phyloP scores from a whole-genome alignment of 768 basidiomycete genomes.

The Hypsizygus marmoreus region DNA sequence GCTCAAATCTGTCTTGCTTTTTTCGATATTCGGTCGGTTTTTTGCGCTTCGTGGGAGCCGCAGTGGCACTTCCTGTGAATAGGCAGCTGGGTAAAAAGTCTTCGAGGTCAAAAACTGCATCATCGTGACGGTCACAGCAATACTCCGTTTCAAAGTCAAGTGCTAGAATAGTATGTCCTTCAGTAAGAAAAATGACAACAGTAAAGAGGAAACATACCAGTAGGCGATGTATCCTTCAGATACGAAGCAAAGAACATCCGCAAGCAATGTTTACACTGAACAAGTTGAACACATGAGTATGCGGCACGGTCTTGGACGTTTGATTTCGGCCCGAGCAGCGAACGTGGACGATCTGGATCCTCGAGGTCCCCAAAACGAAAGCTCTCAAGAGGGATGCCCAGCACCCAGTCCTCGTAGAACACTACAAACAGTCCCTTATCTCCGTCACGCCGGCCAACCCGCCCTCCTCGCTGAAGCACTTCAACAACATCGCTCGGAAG shows the following conservation, averaged over 20 bases:
- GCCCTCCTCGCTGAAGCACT: conserved; percentile 19
- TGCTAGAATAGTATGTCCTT: not conserved
- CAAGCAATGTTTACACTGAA: conserved; percentile 6
- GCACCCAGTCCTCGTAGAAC: conserved; percentile 17
- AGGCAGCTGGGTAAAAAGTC: conserved; percentile 1
- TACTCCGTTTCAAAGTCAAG: not conserved
- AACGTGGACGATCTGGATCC: conserved; percentile 5
- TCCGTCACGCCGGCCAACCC: conserved; percentile 10
- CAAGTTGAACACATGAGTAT: conserved; percentile 5
- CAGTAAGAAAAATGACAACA: conserved; percentile 1
- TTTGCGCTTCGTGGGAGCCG: not conserved
- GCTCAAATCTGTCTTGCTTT: conserved; percentile 8
- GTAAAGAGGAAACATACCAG: not conserved
- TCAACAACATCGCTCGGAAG: conserved; percentile 15
- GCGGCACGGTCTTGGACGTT: conserved; percentile 2
- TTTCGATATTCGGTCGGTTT: conserved; percentile 9
- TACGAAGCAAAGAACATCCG: not conserved
- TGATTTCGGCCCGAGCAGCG: not conserved
- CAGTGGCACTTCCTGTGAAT: not conserved
- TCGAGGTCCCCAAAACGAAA: not conserved
- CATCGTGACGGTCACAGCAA: conserved; percentile 6
- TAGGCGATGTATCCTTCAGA: conserved; percentile 1
- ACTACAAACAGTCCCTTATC: conserved; percentile 15
- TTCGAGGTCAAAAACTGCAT: conserved; percentile 1
- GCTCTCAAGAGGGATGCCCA: conserved; percentile 6